Percentiles rank a stretch among this genome's conserved stretches.
These are phyloP conservation scores for Fraxinus dipetala DNA, from an alignment of 305 asterid species.

Conservation along the genomic window DNA sequence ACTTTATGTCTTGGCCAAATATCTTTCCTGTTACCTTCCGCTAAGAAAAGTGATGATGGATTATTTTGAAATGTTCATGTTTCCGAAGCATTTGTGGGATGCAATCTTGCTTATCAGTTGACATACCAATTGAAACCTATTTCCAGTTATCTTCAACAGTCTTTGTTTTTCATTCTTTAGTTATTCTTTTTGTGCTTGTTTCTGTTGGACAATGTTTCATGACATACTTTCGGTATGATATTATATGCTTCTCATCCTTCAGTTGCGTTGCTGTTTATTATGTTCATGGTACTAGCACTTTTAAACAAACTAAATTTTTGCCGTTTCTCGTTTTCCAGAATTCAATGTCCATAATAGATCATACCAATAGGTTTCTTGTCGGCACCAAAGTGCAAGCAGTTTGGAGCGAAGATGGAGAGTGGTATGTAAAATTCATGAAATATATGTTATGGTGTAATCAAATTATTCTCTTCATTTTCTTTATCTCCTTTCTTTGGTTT, in stretches of 20 bases:
- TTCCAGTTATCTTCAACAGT: not conserved
- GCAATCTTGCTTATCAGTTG: not conserved
- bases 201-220: not conserved
- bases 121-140: not conserved
- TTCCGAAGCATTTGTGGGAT: not conserved
- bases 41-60: not conserved
- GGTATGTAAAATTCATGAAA: slow-evolving; percentile 43
- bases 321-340: slow-evolving; percentile 37
- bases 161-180: not conserved
- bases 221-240: not conserved
- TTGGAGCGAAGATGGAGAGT: slow-evolving; percentile 97
- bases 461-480: slow-evolving; percentile 24
- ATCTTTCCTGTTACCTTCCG: not conserved
- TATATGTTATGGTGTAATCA: not conserved
- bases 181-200: not conserved
- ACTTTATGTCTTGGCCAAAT: not conserved
- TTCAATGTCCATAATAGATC: slow-evolving; percentile 31
- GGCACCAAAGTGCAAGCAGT: slow-evolving; percentile 97
- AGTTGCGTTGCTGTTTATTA: not conserved
- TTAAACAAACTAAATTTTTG: not conserved
- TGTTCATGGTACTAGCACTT: not conserved
- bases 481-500: slow-evolving; percentile 31
- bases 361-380: slow-evolving; percentile 51
- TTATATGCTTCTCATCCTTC: not conserved
- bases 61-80: not conserved